Conservation (phyloP, 106 monocot genomes). For the Iris macrosiphon region DNA sequence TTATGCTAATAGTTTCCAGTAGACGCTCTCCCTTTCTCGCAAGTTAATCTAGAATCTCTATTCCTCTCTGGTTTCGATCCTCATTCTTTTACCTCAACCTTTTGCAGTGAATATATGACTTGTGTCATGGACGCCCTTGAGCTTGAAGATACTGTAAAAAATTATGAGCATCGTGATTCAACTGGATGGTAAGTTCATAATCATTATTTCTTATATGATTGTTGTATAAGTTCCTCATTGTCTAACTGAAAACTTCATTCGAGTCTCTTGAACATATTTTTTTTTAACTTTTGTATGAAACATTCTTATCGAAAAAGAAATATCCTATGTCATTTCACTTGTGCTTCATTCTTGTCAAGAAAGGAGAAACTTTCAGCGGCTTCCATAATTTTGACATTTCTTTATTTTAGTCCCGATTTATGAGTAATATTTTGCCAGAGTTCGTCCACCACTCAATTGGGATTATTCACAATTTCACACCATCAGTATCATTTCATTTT, state of each 20-base stretch:
- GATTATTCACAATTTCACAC: too few species aligned
- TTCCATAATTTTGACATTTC: too few species aligned
- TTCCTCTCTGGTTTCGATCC: too few species aligned
- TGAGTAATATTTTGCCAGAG: too few species aligned
- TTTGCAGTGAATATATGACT: constrained; percentile 90
- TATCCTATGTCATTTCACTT: not conserved
- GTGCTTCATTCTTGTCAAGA: too few species aligned
- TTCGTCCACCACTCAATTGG: too few species aligned
- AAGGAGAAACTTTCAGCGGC: too few species aligned
- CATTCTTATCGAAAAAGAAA: not conserved
- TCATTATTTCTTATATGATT: not conserved
- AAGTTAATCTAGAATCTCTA: too few species aligned
- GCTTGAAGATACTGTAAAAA: constrained; percentile 94
- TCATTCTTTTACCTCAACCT: not conserved
- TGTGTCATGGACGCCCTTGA: constrained; percentile 89
- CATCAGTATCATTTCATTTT: too few species aligned
- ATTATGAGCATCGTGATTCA: constrained; percentile 72
- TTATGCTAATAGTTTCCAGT: too few species aligned
- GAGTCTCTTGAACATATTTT: not conserved
- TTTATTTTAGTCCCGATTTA: too few species aligned
- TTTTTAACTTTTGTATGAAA: not conserved
- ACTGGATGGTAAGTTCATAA: constrained; percentile 75
- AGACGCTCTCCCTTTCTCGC: too few species aligned
- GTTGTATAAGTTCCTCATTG: not conserved
- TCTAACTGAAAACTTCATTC: not conserved